Evolutionary conservation across 495 filamentous ascomycete species (phyloP).

Genomic region (Halenospora varia): DNA sequence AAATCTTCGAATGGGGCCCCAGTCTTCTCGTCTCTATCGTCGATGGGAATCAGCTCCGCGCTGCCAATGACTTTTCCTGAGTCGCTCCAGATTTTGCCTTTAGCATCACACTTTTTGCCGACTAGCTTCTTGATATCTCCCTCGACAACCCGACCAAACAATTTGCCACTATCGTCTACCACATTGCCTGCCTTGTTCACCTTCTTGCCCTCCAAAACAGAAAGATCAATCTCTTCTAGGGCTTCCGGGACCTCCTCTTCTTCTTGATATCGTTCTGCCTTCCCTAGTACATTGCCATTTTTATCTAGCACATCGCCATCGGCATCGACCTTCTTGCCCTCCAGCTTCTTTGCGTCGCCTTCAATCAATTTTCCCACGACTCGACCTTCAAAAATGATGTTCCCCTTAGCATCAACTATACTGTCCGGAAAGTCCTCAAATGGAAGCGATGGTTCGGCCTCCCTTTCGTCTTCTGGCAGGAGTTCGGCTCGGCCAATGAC

Average conservation of each 20-base stretch:
- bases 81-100: constrained; percentile 74
- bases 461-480: constrained; percentile 49
- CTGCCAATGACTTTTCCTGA: constrained; percentile 68
- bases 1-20: constrained; percentile 73
- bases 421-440: constrained; percentile 73
- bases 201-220: constrained; percentile 57
- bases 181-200: constrained; percentile 82
- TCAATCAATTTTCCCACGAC: constrained; percentile 59
- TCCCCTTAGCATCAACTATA: constrained; percentile 63
- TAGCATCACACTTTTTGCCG: constrained; percentile 63
- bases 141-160: constrained; percentile 65
- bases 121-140: constrained; percentile 64
- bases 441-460: constrained; percentile 39
- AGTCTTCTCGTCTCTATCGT: constrained; percentile 62
- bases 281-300: constrained; percentile 55
- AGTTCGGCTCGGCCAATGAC: constrained; percentile 66
- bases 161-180: constrained; percentile 63
- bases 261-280: constrained; percentile 48
- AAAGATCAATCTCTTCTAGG: constrained; percentile 50
- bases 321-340: constrained; percentile 52
- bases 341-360: constrained; percentile 55
- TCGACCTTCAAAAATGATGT: constrained; percentile 58
- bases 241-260: constrained; percentile 40
- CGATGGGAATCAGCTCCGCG: constrained; percentile 67
- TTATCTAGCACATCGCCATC: constrained; percentile 62